Conservation (phyloP, 148 eudicot species). For the Nepenthes gracilis region DNA sequence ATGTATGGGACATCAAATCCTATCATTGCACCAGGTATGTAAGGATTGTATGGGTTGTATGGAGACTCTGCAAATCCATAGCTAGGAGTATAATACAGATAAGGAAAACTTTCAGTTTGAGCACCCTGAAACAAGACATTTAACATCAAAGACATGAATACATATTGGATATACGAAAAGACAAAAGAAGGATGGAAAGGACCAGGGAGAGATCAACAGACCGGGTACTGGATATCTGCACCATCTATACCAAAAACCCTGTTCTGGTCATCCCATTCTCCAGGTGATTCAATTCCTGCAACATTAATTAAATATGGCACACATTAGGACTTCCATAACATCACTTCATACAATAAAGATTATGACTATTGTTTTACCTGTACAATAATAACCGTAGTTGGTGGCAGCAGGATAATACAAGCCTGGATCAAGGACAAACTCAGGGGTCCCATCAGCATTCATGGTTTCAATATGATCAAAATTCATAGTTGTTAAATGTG, state of each 20-base stretch:
- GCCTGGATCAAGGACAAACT: slow-evolving; percentile 60
- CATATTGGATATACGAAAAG: slow-evolving; percentile 16
- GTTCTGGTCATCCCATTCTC: slow-evolving; percentile 78
- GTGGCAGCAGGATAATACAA: slow-evolving; percentile 67
- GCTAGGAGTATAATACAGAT: slow-evolving; percentile 70
- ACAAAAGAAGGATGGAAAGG: not conserved
- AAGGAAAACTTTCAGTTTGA: slow-evolving; percentile 65
- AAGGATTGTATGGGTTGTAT: slow-evolving; percentile 94
- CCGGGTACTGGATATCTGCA: slow-evolving; percentile 59
- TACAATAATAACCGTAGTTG: slow-evolving; percentile 70
- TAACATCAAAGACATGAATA: slow-evolving; percentile 4
- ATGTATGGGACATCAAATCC: slow-evolving; percentile 64
- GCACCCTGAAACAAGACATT: slow-evolving; percentile 38
- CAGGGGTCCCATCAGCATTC: slow-evolving; percentile 57
- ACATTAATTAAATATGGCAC: not conserved
- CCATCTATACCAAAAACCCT: slow-evolving; percentile 73
- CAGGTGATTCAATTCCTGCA: slow-evolving; percentile 63
- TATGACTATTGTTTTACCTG: slow-evolving; percentile 31
- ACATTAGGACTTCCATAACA: not conserved
- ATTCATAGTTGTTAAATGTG: slow-evolving; percentile 25
- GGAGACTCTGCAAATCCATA: slow-evolving; percentile 79
- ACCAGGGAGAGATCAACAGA: slow-evolving; percentile 19
- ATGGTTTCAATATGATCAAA: slow-evolving; percentile 38
- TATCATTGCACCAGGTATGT: slow-evolving; percentile 88
- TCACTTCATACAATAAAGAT: not conserved